Percentiles rank a stretch among this genome's conserved stretches.
These are phyloP conservation scores for Mucuna pruriens DNA, from an alignment of 306 rosid genomes.

Conservation along the genomic window DNA sequence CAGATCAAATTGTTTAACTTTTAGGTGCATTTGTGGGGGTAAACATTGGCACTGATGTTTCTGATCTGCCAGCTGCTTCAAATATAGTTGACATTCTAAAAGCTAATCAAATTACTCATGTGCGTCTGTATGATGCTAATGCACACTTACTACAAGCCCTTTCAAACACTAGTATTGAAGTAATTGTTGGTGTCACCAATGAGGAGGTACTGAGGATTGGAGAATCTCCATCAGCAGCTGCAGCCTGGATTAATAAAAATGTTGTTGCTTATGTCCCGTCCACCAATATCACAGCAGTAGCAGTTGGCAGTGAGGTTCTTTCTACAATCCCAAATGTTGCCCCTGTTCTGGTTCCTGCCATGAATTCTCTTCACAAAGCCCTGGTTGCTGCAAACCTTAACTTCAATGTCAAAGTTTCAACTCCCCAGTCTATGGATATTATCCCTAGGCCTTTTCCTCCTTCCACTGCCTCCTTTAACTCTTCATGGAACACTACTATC, in stretches of 20 bases:
- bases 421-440: conserved; percentile 91
- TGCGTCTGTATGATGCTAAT: conserved; percentile 87
- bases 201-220: conserved; percentile 86
- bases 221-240: conserved; percentile 85
- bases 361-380: conserved; percentile 91
- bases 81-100: conserved; percentile 76
- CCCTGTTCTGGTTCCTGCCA: conserved; percentile 87
- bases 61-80: conserved; percentile 75
- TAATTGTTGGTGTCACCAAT: conserved; percentile 83
- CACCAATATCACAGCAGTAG: conserved; percentile 88
- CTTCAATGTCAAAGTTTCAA: conserved; percentile 81
- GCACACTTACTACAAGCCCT: conserved; percentile 82
- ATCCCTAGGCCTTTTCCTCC: conserved; percentile 95
- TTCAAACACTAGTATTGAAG: conserved; percentile 76
- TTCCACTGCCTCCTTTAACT: conserved; percentile 82
- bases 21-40: conserved; percentile 95
- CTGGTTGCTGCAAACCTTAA: conserved; percentile 88
- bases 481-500: conserved; percentile 75
- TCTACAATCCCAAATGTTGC: conserved; percentile 77
- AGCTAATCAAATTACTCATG: conserved; percentile 77
- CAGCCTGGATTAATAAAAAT: conserved; percentile 91
- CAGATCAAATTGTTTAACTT: conserved; percentile 40
- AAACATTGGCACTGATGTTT: conserved; percentile 85
- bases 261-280: conserved; percentile 83
- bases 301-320: conserved; percentile 98